phyloP scores from a whole-genome alignment of 768 basidiomycete species.

The Amanita subjunquillea region DNA sequence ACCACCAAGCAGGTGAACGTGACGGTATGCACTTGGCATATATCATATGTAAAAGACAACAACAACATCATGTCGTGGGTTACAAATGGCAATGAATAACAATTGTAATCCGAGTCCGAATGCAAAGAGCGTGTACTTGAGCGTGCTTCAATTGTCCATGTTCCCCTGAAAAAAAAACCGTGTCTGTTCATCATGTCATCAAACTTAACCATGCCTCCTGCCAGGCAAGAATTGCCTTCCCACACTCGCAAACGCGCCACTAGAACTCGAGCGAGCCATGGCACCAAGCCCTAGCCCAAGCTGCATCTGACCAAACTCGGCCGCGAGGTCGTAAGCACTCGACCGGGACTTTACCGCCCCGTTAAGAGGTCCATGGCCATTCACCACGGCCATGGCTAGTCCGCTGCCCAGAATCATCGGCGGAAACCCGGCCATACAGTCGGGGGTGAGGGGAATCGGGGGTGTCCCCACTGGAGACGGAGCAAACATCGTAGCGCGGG shows the following conservation, averaged over 20 bases:
- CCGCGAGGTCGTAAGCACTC: conserved; percentile 22
- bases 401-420: neutral
- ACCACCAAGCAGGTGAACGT: too few relatives aligned
- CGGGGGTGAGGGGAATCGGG: neutral
- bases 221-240: neutral
- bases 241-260: neutral
- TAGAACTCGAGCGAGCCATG: neutral
- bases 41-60: too few relatives aligned
- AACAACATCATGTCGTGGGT: neutral
- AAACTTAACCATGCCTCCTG: neutral
- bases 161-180: neutral
- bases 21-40: too few relatives aligned
- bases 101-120: neutral
- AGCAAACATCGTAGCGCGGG: neutral
- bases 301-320: conserved; percentile 31
- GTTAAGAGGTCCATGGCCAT: conserved; percentile 8
- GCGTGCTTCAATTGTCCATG: neutral
- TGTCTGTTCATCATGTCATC: neutral
- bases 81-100: neutral
- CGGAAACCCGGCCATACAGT: neutral
- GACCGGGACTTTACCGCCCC: conserved; percentile 8
- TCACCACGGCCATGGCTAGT: conserved; percentile 1
- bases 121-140: neutral
- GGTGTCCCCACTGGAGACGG: conserved; percentile 1
- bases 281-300: conserved; percentile 11